These are phyloP conservation scores for Naganishia friedmannii DNA, from an alignment of 768 basidiomycete genomes.

Conservation along the genomic window DNA sequence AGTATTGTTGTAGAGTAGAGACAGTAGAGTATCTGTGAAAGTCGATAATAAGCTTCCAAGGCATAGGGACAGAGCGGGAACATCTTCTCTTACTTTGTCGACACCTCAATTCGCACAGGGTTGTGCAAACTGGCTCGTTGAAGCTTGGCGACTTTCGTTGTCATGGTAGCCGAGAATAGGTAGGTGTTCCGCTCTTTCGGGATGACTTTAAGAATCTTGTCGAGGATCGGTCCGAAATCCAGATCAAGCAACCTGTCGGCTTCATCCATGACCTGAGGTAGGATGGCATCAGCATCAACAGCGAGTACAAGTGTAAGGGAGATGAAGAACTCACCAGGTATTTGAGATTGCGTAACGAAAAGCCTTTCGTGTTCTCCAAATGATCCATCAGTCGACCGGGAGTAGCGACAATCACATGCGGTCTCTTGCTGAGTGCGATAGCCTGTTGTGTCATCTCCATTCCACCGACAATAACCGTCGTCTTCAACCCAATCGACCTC, in stretches of 20 bases:
- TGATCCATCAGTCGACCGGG: constrained; percentile 91
- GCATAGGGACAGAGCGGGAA: constrained; percentile 43
- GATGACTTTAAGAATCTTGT: constrained; percentile 91
- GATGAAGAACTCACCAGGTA: constrained; percentile 66
- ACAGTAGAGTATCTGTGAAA: constrained; percentile 85
- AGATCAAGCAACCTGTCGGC: constrained; percentile 92
- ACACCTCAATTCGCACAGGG: constrained; percentile 90
- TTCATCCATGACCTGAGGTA: constrained; percentile 83
- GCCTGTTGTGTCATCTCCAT: constrained; percentile 87
- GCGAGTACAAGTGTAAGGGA: no score
- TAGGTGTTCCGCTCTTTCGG: constrained; percentile 93
- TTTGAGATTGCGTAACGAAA: constrained; percentile 76
- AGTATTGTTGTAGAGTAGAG: constrained; percentile 89
- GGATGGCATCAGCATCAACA: no score
- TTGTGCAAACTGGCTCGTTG: constrained; percentile 89
- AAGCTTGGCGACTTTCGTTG: constrained; percentile 92
- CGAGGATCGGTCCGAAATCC: constrained; percentile 92
- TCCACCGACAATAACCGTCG: constrained; percentile 89
- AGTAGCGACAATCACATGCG: constrained; percentile 92
- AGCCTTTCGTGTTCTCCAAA: constrained; percentile 95
- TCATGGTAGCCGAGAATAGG: constrained; percentile 98
- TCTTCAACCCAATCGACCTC: constrained; percentile 85
- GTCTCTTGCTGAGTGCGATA: constrained; percentile 85
- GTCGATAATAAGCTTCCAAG: neutral
- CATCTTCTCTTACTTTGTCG: constrained; percentile 64